phyloP scores from a whole-genome alignment of 1,284 basidiomycete genomes.

The Macrocystidia cucumis region DNA sequence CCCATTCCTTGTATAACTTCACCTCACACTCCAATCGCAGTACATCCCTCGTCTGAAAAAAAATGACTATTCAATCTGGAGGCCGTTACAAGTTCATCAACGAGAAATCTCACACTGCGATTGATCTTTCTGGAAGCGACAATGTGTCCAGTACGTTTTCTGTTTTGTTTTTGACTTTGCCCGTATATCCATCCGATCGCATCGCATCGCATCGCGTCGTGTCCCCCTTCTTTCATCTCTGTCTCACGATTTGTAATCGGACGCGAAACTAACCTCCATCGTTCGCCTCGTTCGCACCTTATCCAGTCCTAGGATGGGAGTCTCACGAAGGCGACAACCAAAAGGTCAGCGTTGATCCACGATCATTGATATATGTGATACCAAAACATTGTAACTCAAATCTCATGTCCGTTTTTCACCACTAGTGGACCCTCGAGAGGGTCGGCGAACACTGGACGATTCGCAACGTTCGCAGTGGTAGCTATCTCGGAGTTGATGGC shows the following conservation, averaged over 20 bases:
- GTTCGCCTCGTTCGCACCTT: background rate
- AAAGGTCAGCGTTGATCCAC: conserved; percentile 10
- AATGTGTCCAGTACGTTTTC: conserved; percentile 11
- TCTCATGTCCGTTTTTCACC: background rate
- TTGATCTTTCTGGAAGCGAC: conserved; percentile 18
- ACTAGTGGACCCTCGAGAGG: conserved; percentile 14
- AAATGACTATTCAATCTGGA: conserved; percentile 10
- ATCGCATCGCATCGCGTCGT: background rate
- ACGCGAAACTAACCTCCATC: too few species aligned
- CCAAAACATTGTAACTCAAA: background rate
- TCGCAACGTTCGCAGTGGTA: conserved; percentile 11
- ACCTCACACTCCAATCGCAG: too few species aligned
- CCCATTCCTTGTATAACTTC: too few species aligned
- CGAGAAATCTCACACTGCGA: conserved; percentile 13
- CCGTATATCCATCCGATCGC: background rate
- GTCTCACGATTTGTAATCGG: too few species aligned
- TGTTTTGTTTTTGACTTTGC: too few species aligned
- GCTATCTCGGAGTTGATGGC: conserved; percentile 12
- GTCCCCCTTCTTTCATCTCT: background rate
- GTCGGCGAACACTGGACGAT: conserved; percentile 13
- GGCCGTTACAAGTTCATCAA: conserved; percentile 16
- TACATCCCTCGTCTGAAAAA: too few species aligned
- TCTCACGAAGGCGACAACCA: conserved; percentile 15
- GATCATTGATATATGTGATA: too few species aligned
- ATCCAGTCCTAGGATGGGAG: conserved; percentile 14